Evolutionary conservation across 139 green algal species (phyloP), one percentile per base, ranked within the genome.

Genomic region (Parachlorella kessleri): DNA sequence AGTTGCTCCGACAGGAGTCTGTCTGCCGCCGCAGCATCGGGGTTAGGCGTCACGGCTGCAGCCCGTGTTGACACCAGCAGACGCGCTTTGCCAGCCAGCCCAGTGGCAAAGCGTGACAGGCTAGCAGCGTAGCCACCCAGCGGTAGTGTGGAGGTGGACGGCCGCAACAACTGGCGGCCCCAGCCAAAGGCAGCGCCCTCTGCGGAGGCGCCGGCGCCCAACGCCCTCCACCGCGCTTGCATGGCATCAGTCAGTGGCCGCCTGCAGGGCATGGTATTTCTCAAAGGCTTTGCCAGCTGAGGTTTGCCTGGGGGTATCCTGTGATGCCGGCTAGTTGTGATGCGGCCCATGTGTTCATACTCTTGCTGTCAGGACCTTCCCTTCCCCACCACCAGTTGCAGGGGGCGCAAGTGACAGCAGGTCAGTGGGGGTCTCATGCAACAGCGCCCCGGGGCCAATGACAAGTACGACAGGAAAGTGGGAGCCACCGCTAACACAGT

Each of bases 41-140:
- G 14, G 14, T 59, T 14, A 18, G 48, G 14, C 14, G 48, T 28
- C 48, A 18, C 48, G 14, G 48, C 48, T 28, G 14, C 48, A 28
- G 75, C 78, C 6, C 73, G 42, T 8, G 59, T 10, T 55, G 75
- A 24, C 5, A 79, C 78, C 37, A 84, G 36, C 5, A 79, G 70
- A 5, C 70, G 65, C 5, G 78, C 78, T 2, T 39, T 33, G 1
- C 78, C 78, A 36, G 21, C 30, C 66, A 84, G 78, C 35, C 42
- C 41, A 6, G 70, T 65, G 26, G 70, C 78, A 84, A 84, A 84
- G 70, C 78, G 78, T 2, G 39, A 32, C 70, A 84, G 14, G 40
- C 70, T 79, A 4, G 48, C 41, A 4, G 70, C 71, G 28, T 84
- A 84, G 38, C 39, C 55, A 48, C 75, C 75, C 6, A 66, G 66